Base-by-base conservation (phyloP, 352 stramenopile species). In the Phytophthora agathidicida region DNA sequence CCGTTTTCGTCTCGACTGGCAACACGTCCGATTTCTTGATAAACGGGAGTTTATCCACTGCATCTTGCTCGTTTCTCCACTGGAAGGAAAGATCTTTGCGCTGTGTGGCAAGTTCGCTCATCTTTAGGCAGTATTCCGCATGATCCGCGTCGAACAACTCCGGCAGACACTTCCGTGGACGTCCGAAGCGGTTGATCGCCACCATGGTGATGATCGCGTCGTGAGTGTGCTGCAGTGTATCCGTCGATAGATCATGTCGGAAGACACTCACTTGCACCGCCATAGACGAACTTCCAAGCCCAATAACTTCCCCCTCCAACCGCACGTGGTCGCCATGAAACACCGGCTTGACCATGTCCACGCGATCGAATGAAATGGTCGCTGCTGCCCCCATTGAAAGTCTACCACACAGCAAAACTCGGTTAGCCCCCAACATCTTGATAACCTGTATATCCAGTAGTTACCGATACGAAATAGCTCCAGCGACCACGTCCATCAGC, bases 141-240 rank as follows among this genome's bases (percentile, higher is more conserved):
- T 49, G 24, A 8, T 73, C 60, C 5, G 60, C 42, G 33, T 80
- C 66, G 10, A 74, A 68, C 17, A 83, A 50, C 14, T 47, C 32
- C 3, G 73, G 73, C 2, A 83, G 52, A 7, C 64, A 56, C 17
- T 58, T 60, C 20, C 65, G 56, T 17, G 71, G 42, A 1, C 65
- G 64, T 7, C 59, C 62, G 27, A 79, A 76, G 35, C 60, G 59
- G 50, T 80, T 68, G 54, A 80, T 75, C 5, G 73, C 73, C 30
- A 83, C 73, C 46, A 80, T 71, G 13, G 73, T 80, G 33, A 83
- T 70, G 47, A 83, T 75, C 6, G 71, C 71, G 16, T 60, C 65
- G 58, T 78, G 71, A 13, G 73, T 80, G 54, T 78, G 68, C 37
- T 80, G 37, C 30, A 72, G 70, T 10, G 37, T 54, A 17, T 58